These are phyloP conservation scores for Suhomyces panamericanus DNA, from an alignment of 1,139 yeast genomes.

Conservation along the genomic window DNA sequence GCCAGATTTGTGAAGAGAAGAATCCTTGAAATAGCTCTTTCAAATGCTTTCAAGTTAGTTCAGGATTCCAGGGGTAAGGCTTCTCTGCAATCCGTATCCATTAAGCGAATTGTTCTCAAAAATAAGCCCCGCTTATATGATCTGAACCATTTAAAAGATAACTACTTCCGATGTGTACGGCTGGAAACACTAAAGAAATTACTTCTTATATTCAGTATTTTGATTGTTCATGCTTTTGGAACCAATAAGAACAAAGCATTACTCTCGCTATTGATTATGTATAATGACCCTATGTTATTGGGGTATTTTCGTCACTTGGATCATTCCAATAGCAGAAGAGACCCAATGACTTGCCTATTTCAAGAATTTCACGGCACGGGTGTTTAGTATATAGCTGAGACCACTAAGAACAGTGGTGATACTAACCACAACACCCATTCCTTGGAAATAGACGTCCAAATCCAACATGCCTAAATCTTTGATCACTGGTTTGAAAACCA, in stretches of 20 bases:
- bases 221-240: slow-evolving; percentile 2
- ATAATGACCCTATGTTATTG: background rate
- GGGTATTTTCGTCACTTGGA: background rate
- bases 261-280: slow-evolving; percentile 6
- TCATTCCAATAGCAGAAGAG: background rate
- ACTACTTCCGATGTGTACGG: background rate
- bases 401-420: slow-evolving; percentile 80
- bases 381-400: slow-evolving; percentile 50
- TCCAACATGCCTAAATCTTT: slow-evolving; percentile 22
- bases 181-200: background rate
- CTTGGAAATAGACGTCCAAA: slow-evolving; percentile 20
- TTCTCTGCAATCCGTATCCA: background rate
- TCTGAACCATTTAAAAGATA: background rate
- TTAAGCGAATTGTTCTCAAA: background rate
- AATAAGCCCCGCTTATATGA: background rate
- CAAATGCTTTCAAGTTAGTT: slow-evolving; percentile 3
- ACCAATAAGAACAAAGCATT: slow-evolving; percentile 2
- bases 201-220: slow-evolving; percentile 2
- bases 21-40: slow-evolving; percentile 1
- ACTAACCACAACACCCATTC: slow-evolving; percentile 55
- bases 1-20: background rate
- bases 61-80: background rate
- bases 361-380: slow-evolving; percentile 14
- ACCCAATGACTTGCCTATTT: background rate
- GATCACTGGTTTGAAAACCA: slow-evolving; percentile 67